phyloP scores from a whole-genome alignment of 495 filamentous ascomycete species.

The Hypoxylon cercidicola region DNA sequence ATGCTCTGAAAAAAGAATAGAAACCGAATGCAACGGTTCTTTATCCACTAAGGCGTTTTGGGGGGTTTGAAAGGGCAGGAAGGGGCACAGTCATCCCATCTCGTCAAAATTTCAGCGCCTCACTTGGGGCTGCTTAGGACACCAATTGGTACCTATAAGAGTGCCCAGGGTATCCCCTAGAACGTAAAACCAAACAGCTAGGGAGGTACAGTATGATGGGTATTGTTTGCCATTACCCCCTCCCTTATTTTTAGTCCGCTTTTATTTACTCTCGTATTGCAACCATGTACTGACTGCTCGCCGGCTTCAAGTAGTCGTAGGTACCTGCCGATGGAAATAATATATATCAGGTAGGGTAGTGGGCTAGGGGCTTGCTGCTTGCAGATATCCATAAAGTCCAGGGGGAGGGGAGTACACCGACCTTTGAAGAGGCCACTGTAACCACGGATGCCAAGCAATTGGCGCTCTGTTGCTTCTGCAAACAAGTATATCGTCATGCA shows the following conservation, averaged over 20 bases:
- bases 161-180: constrained; percentile 13
- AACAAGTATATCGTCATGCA: constrained; percentile 34
- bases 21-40: constrained; percentile 31
- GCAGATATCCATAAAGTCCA: constrained; percentile 27
- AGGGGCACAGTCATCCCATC: constrained; percentile 2
- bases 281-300: constrained; percentile 21
- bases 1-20: constrained; percentile 9
- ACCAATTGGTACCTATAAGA: constrained; percentile 12
- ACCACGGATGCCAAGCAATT: constrained; percentile 37
- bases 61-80: too few species aligned
- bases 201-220: not conserved
- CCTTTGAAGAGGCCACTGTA: constrained; percentile 41
- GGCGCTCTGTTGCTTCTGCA: constrained; percentile 30
- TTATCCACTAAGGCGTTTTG: constrained; percentile 39
- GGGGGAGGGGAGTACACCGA: constrained; percentile 36
- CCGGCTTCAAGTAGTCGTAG: constrained; percentile 31
- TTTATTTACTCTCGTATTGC: constrained; percentile 8
- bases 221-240: constrained; percentile 6
- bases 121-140: constrained; percentile 13
- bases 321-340: constrained; percentile 23
- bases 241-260: constrained; percentile 4
- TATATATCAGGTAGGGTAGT: constrained; percentile 29
- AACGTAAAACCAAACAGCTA: not conserved
- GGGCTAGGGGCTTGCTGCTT: constrained; percentile 29
- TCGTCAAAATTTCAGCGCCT: constrained; percentile 19